Evolutionary conservation across 83 land plant species (phyloP).

Genomic region (Picea mariana): DNA sequence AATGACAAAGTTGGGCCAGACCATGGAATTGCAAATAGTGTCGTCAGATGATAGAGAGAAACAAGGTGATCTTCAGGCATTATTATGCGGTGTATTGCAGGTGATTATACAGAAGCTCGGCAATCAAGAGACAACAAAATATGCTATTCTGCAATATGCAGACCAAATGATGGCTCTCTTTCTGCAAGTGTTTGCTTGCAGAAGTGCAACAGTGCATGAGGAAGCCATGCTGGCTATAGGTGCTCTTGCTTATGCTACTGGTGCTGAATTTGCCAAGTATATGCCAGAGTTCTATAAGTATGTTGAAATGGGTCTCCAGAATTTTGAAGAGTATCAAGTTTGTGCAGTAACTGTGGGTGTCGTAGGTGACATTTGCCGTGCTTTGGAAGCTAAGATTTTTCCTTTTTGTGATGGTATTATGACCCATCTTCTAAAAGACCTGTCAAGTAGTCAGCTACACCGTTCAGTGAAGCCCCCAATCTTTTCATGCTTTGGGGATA

Average conservation of each 20-base stretch:
- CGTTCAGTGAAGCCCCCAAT: conserved; percentile 76
- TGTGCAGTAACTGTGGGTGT: conserved; percentile 67
- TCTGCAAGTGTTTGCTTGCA: conserved; percentile 50
- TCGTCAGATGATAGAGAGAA: conserved; percentile 57
- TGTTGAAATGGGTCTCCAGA: conserved; percentile 63
- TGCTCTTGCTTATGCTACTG: conserved; percentile 65
- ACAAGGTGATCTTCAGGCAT: conserved; percentile 51
- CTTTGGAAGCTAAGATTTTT: conserved; percentile 47
- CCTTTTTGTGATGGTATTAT: conserved; percentile 68
- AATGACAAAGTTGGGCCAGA: conserved; percentile 37
- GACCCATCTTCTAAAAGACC: conserved; percentile 48
- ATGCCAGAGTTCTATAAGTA: conserved; percentile 68
- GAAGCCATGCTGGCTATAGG: conserved; percentile 81
- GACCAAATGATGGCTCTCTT: conserved; percentile 53
- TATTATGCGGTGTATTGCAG: conserved; percentile 61
- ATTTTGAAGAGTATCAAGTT: conserved; percentile 70
- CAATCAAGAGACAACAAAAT: conserved; percentile 31
- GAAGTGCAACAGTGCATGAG: conserved; percentile 59
- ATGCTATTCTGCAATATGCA: conserved; percentile 38
- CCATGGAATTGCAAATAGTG: conserved; percentile 35
- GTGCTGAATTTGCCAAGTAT: conserved; percentile 55
- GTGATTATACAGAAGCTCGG: conserved; percentile 58
- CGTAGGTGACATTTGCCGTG: conserved; percentile 65
- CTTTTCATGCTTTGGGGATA: conserved; percentile 75
- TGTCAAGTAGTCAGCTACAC: conserved; percentile 52